phyloP scores from a whole-genome alignment of 1,139 yeast species.

The Pneumocystis murina region DNA sequence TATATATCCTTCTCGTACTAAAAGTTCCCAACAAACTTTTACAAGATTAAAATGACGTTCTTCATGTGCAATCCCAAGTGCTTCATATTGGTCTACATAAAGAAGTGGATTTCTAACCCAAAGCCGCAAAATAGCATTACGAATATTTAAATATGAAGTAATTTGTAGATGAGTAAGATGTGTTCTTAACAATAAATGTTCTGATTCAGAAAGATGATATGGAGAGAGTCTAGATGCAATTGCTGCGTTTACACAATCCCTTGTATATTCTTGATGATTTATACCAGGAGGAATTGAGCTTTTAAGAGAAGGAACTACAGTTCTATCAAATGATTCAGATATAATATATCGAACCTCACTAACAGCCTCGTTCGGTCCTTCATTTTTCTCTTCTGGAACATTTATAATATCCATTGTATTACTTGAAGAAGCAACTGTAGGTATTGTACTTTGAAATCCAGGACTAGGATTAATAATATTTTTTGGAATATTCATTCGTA shows the following conservation, averaged over 20 bases:
- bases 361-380: not conserved
- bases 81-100: constrained; percentile 29
- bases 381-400: not conserved
- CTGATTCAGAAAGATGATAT: constrained; percentile 24
- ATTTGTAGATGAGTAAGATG: constrained; percentile 26
- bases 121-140: constrained; percentile 30
- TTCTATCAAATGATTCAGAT: not conserved
- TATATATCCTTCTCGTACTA: constrained; percentile 30
- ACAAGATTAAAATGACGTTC: constrained; percentile 29
- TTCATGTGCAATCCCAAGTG: constrained; percentile 31
- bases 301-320: not conserved
- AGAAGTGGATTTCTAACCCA: constrained; percentile 32
- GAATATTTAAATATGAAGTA: constrained; percentile 29
- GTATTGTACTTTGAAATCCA: not conserved
- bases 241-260: constrained; percentile 25
- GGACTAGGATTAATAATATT: not conserved
- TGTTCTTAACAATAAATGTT: constrained; percentile 25
- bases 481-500: not conserved
- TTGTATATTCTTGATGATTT: constrained; percentile 7
- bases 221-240: constrained; percentile 29
- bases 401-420: not conserved
- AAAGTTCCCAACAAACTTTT: constrained; percentile 31
- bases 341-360: not conserved
- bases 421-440: not conserved
- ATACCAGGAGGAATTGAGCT: constrained; percentile 14